phyloP scores from a whole-genome alignment of 75 land plant species.

The Selaginella tamariscina region DNA sequence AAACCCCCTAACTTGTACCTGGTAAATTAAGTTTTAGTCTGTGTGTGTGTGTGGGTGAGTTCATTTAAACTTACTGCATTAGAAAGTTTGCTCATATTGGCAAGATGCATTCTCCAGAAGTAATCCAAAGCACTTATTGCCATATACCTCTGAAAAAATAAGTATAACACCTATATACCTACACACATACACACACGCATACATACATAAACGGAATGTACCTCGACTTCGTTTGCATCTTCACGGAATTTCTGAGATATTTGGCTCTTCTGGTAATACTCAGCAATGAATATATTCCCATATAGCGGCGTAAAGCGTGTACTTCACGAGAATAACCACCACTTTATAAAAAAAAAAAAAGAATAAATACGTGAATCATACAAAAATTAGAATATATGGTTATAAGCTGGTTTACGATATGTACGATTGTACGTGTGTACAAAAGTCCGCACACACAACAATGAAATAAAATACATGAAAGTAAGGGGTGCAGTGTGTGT shows the following conservation, averaged over 20 bases:
- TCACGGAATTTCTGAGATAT: conserved; percentile 42
- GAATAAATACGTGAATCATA: too few species aligned
- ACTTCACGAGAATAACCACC: conserved; percentile 46
- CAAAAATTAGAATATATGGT: too few species aligned
- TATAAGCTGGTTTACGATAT: too few species aligned
- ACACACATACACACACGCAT: too few species aligned
- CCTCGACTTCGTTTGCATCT: conserved; percentile 78
- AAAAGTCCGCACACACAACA: too few species aligned
- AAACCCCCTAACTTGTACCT: conserved; percentile 95
- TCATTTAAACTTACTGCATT: conserved; percentile 46
- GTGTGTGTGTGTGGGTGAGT: neutral
- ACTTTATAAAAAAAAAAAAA: neutral
- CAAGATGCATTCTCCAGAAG: conserved; percentile 91
- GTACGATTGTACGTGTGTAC: too few species aligned
- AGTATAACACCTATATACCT: too few species aligned
- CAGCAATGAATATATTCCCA: conserved; percentile 81
- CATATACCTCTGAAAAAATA: conserved; percentile 39
- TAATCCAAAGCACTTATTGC: conserved; percentile 67
- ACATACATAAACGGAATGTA: too few species aligned
- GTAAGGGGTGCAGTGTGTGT: too few species aligned
- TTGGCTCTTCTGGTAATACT: conserved; percentile 46
- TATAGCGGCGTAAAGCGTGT: conserved; percentile 74
- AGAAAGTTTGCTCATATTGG: conserved; percentile 89
- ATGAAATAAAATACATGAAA: too few species aligned
- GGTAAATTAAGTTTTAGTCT: neutral